Evolutionary conservation across 257 asterid genomes (phyloP).

Genomic region (Marsdenia floribunda): DNA sequence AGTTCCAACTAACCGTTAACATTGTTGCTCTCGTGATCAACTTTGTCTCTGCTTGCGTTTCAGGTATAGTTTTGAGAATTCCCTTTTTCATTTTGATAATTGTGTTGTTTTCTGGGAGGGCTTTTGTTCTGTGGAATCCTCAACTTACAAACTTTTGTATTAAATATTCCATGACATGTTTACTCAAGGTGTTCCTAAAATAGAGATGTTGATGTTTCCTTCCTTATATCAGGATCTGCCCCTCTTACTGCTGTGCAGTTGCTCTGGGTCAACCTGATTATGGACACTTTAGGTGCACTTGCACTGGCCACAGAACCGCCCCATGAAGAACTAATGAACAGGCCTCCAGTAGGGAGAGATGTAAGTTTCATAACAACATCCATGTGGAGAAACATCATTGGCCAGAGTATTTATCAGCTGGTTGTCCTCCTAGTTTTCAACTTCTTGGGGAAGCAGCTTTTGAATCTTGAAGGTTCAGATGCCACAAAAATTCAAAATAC

Average conservation of each 20-base stretch:
- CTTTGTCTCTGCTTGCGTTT: slow-evolving; percentile 73
- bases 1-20: slow-evolving; percentile 92
- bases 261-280: slow-evolving; percentile 97
- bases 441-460: slow-evolving; percentile 57
- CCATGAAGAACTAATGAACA: slow-evolving; percentile 79
- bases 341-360: slow-evolving; percentile 71
- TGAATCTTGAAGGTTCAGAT: slow-evolving; percentile 62
- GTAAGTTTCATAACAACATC: slow-evolving; percentile 69
- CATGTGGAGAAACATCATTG: slow-evolving; percentile 95
- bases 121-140: neutral
- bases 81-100: neutral
- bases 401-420: slow-evolving; percentile 88
- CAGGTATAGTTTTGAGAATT: slow-evolving; percentile 38
- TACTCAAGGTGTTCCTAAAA: neutral
- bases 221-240: slow-evolving; percentile 66
- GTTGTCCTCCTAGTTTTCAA: slow-evolving; percentile 65
- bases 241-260: slow-evolving; percentile 97
- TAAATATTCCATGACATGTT: neutral
- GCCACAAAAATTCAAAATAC: slow-evolving; percentile 63
- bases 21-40: slow-evolving; percentile 92
- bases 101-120: neutral
- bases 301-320: slow-evolving; percentile 99
- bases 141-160: neutral
- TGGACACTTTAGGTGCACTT: slow-evolving; percentile 98
- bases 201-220: neutral